Percentiles rank a stretch among this genome's conserved stretches.
These are phyloP conservation scores for Puccinellia tenuiflora DNA, from an alignment of 176 grass and related monocot species.

Conservation along the genomic window DNA sequence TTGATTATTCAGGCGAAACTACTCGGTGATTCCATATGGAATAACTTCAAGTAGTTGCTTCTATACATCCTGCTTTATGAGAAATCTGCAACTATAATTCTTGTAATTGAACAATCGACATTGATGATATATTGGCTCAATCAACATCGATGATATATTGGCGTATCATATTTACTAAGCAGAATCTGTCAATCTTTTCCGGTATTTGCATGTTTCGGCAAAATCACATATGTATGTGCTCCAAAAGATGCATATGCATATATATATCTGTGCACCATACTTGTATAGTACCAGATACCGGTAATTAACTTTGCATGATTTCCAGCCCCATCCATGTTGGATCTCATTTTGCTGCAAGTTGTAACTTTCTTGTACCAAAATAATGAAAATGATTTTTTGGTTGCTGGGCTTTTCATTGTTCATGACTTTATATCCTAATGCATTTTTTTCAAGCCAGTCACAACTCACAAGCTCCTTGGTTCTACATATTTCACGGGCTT, in stretches of 20 bases:
- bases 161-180: slow-evolving; percentile 12
- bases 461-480: slow-evolving; percentile 6
- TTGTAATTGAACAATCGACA: not conserved
- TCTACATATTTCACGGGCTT: slow-evolving; percentile 11
- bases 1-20: not conserved
- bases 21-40: not conserved
- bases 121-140: not conserved
- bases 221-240: not conserved
- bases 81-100: not conserved
- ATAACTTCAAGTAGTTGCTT: not conserved
- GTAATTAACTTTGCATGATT: slow-evolving; percentile 19
- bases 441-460: slow-evolving; percentile 5
- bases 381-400: not conserved
- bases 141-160: not conserved
- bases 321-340: not conserved
- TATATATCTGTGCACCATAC: not conserved
- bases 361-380: not conserved
- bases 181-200: not conserved
- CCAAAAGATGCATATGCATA: not conserved
- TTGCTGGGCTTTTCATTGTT: not conserved
- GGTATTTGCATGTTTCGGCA: not conserved
- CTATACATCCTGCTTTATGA: not conserved
- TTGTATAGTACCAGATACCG: not conserved
- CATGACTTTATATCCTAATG: not conserved
- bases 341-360: not conserved